A percentile compares a stretch with the other conserved stretches of the same genome.
Evolutionary conservation across 2,329 filamentous ascomycete species (phyloP).

Genomic region (Uncinocarpus reesii): DNA sequence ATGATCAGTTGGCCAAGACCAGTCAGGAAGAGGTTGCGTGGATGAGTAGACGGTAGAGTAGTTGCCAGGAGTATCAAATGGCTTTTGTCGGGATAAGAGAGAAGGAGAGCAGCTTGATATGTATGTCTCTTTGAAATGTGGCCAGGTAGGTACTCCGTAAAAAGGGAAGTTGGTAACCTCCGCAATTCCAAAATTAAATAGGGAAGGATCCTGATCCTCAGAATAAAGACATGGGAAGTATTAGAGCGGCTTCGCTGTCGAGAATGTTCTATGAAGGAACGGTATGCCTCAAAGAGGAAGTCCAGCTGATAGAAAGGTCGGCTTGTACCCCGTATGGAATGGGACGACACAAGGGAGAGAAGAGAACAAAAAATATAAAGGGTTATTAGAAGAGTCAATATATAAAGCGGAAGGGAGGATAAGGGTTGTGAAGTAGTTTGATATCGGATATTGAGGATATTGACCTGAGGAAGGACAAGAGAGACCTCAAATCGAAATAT

Average conservation of each 20-base stretch:
- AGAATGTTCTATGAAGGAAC: conserved; percentile 4
- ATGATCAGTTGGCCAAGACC: conserved; percentile 22
- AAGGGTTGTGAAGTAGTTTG: no score
- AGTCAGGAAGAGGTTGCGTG: not conserved
- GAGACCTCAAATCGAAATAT: not conserved
- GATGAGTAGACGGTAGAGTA: not conserved
- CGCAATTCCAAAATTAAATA: conserved; percentile 1
- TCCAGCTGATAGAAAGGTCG: conserved; percentile 6
- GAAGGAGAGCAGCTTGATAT: not conserved
- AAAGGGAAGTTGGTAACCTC: not conserved
- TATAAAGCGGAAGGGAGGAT: no score
- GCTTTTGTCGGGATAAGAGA: not conserved
- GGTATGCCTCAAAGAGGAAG: conserved; percentile 5
- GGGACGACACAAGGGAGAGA: not conserved
- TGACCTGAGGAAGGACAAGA: not conserved
- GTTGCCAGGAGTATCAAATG: not conserved
- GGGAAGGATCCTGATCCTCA: conserved; percentile 14
- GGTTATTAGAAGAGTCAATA: no score
- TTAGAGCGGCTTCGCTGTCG: conserved; percentile 2
- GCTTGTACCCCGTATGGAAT: not conserved
- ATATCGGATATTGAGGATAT: no score
- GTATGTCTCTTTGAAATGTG: not conserved
- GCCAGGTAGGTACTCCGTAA: not conserved
- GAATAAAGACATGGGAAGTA: conserved; percentile 7
- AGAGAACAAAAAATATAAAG: not conserved